Conservation (phyloP, 2,329 filamentous ascomycete genomes). For the Epichloe brachyelytri region DNA sequence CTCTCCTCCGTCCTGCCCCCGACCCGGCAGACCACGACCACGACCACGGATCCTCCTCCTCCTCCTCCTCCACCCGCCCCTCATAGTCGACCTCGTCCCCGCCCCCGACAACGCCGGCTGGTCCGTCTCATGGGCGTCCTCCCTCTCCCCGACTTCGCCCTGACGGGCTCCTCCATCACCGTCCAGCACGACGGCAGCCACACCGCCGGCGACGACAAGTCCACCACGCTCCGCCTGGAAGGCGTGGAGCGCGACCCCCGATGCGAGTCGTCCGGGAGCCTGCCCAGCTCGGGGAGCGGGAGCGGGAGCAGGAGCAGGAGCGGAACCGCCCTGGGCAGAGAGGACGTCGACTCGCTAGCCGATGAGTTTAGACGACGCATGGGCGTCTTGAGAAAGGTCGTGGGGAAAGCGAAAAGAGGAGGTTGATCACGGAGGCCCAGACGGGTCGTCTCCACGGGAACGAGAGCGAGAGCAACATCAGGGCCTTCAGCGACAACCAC, state of each 20-base stretch:
- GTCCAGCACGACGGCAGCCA: constrained; percentile 25
- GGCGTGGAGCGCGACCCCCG: constrained; percentile 25
- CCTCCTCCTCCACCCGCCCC: constrained; percentile 26
- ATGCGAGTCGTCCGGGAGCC: constrained; percentile 10
- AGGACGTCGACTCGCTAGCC: constrained; percentile 38
- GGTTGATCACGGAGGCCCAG: constrained; percentile 15
- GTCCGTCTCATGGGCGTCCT: constrained; percentile 54
- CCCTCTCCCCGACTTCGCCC: constrained; percentile 63
- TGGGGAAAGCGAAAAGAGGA: constrained; percentile 36
- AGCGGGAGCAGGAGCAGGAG: constrained; percentile 20
- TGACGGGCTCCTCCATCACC: constrained; percentile 32
- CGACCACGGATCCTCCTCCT: constrained; percentile 1
- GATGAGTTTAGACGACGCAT: constrained; percentile 47
- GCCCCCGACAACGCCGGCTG: constrained; percentile 29
- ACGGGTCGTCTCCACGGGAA: neutral
- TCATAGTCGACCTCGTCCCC: constrained; percentile 42
- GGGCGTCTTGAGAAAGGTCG: constrained; percentile 38
- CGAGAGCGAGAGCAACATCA: neutral
- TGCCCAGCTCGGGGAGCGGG: constrained; percentile 18
- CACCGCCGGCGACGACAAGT: constrained; percentile 13
- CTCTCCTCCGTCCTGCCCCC: constrained; percentile 58
- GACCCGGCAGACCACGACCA: constrained; percentile 32
- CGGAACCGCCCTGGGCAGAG: constrained; percentile 21
- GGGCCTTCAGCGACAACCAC: neutral
- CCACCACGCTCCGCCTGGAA: constrained; percentile 23